Evolutionary conservation across 768 basidiomycete species (phyloP).

Genomic region (Obba rivulosa): DNA sequence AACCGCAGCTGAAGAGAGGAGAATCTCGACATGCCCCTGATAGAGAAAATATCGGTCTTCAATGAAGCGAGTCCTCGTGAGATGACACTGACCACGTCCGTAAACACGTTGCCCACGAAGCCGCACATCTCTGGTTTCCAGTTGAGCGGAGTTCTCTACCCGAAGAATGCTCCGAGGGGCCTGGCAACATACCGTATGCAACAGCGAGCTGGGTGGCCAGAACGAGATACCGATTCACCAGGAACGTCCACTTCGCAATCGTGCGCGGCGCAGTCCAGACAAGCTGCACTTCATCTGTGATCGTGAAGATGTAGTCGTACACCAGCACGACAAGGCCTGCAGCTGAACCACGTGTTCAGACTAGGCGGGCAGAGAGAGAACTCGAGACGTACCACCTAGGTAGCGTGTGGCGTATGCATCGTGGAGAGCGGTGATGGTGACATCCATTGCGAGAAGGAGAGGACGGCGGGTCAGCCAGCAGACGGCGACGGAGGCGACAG

Average conservation of each 20-base stretch:
- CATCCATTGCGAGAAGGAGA: neutral
- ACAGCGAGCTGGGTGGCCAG: no score
- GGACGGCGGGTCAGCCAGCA: no score
- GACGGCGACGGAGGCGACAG: no score
- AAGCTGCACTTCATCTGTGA: slow-evolving; percentile 34
- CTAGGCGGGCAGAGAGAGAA: neutral
- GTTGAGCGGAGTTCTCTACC: no score
- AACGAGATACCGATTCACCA: no score
- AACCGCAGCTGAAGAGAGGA: neutral
- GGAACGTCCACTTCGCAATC: no score
- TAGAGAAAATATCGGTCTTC: neutral
- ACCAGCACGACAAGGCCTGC: slow-evolving; percentile 29
- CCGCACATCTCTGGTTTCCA: slow-evolving; percentile 19
- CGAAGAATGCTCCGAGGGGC: no score
- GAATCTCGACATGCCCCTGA: no score
- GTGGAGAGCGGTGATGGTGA: slow-evolving; percentile 2
- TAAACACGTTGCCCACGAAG: slow-evolving; percentile 9
- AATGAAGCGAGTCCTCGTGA: neutral
- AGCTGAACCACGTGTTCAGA: slow-evolving; percentile 14
- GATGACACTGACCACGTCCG: slow-evolving; percentile 9
- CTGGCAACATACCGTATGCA: no score
- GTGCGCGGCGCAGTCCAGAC: slow-evolving; percentile 23
- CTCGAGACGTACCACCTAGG: slow-evolving; percentile 13
- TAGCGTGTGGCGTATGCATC: slow-evolving; percentile 16
- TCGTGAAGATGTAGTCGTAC: slow-evolving; percentile 38